Evolutionary conservation across 257 asterid species (phyloP).

Genomic region (Scutellaria baicalensis): DNA sequence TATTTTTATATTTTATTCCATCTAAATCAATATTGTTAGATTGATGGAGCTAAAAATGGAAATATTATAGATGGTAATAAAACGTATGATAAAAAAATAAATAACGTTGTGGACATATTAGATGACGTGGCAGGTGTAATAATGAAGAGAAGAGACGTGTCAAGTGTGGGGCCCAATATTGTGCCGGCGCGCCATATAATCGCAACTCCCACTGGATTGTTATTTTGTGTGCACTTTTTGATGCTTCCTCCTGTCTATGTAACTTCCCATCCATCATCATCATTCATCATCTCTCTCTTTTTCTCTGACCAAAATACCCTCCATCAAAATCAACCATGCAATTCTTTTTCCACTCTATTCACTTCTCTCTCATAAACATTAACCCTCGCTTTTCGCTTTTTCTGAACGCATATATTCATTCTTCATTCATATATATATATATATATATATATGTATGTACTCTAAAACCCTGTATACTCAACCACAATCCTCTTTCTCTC

Average conservation of each 20-base stretch:
- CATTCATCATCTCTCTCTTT: no score
- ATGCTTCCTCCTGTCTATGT: not conserved
- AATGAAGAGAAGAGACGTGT: no score
- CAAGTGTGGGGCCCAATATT: no score
- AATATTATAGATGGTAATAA: no score
- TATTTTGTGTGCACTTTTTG: constrained; percentile 16
- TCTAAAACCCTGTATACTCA: not conserved
- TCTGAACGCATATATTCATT: not conserved
- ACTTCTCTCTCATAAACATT: not conserved
- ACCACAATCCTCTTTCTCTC: not conserved
- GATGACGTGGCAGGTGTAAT: no score
- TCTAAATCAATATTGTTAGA: no score
- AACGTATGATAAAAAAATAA: no score
- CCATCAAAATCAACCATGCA: constrained; percentile 6
- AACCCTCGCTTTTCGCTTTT: constrained; percentile 10
- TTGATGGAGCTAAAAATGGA: no score
- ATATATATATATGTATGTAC: not conserved
- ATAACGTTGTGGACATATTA: no score
- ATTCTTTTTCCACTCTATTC: constrained; percentile 1
- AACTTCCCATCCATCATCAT: not conserved
- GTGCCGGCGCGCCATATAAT: no score
- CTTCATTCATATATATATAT: not conserved
- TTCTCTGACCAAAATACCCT: not conserved
- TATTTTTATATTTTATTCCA: not conserved
- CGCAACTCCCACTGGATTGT: no score